Evolutionary conservation across 176 grass and related monocot genomes (phyloP).

Genomic region (Pontederia paniculata): DNA sequence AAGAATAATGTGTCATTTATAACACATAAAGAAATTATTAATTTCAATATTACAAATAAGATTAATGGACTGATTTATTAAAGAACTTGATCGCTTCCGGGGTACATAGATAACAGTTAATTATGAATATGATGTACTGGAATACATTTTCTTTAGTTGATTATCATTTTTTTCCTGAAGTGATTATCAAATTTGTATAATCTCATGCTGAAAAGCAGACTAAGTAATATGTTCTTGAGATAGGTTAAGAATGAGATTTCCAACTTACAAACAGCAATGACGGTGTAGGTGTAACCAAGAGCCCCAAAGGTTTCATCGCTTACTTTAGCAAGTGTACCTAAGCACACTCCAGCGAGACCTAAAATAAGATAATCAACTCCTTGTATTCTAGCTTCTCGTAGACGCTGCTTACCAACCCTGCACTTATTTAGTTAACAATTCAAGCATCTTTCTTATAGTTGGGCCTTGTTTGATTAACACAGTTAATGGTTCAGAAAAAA

Average conservation of each 20-base stretch:
- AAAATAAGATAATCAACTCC: slow-evolving; percentile 65
- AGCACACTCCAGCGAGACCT: slow-evolving; percentile 62
- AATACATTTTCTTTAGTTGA: too few relatives aligned
- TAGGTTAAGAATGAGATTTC: neutral
- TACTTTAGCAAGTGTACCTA: slow-evolving; percentile 72
- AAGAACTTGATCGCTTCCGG: too few relatives aligned
- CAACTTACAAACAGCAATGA: slow-evolving; percentile 76
- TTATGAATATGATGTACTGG: too few relatives aligned
- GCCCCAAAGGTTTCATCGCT: slow-evolving; percentile 66
- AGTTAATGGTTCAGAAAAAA: neutral
- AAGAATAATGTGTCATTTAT: too few relatives aligned
- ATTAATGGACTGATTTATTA: too few relatives aligned
- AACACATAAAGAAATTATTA: too few relatives aligned
- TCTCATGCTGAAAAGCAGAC: too few relatives aligned
- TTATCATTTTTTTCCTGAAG: too few relatives aligned
- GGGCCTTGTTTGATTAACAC: neutral
- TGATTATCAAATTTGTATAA: too few relatives aligned
- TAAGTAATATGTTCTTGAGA: too few relatives aligned
- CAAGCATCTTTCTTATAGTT: neutral
- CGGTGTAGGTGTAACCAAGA: slow-evolving; percentile 69
- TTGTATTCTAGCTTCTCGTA: slow-evolving; percentile 58
- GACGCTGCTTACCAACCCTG: slow-evolving; percentile 67
- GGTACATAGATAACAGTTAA: too few relatives aligned
- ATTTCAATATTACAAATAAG: too few relatives aligned
- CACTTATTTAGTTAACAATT: neutral